Evolutionary conservation across 441 rosid species (phyloP).

Genomic region (Pelargonium cotyledonis): DNA sequence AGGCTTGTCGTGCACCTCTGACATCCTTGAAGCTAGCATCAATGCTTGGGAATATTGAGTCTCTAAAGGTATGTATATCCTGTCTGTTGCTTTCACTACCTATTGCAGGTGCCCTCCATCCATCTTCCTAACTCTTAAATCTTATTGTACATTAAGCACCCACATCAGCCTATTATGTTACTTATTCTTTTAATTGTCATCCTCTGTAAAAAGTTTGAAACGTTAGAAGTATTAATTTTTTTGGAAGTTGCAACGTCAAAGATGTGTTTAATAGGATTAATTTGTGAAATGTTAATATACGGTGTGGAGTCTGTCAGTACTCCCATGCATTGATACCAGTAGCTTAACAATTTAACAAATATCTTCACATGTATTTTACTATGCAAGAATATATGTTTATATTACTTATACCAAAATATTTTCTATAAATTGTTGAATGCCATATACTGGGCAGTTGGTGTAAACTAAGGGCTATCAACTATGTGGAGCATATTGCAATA

Average conservation of each 20-base stretch:
- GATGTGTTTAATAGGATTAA: neutral
- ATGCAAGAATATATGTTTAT: neutral
- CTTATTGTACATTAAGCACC: neutral
- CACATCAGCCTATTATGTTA: neutral
- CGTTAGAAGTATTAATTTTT: neutral
- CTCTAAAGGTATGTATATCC: conserved; percentile 49
- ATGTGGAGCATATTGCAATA: neutral
- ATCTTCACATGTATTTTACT: neutral
- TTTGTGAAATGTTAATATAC: too few relatives aligned
- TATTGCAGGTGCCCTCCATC: neutral
- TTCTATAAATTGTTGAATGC: neutral
- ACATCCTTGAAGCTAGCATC: conserved; percentile 55
- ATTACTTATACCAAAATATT: neutral
- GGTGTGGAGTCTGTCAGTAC: neutral
- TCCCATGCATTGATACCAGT: neutral
- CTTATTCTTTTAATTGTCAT: neutral
- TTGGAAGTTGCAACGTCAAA: neutral
- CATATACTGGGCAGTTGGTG: neutral
- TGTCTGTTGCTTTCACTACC: conserved; percentile 1
- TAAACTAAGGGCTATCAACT: neutral
- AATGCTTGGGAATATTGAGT: conserved; percentile 55
- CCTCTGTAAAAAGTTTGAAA: neutral
- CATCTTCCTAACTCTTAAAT: neutral
- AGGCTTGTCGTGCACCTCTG: conserved; percentile 53
- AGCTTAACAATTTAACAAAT: neutral